Evolutionary conservation across 108 stramenopile species (phyloP).

Genomic region (Seminavis robusta): DNA sequence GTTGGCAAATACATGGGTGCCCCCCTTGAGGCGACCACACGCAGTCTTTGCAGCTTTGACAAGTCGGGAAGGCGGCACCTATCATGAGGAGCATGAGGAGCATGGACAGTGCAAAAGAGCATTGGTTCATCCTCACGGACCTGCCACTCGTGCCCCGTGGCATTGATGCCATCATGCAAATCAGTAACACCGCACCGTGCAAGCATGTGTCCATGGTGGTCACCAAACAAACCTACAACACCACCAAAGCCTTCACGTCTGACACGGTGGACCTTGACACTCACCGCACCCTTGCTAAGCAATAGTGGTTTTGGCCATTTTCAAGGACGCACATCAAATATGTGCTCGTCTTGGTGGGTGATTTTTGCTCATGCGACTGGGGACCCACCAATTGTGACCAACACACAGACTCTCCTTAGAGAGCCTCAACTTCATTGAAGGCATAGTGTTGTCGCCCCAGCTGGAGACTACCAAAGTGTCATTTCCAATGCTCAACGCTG

Average conservation of each 20-base stretch:
- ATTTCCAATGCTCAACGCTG: no score
- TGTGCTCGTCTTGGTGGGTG: no score
- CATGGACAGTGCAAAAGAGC: slow-evolving; percentile 8
- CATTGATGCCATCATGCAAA: slow-evolving; percentile 1
- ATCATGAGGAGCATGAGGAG: slow-evolving; percentile 9
- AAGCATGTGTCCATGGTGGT: slow-evolving; percentile 2
- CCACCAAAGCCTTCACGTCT: slow-evolving; percentile 6
- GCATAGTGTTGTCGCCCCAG: no score
- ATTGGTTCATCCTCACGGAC: slow-evolving; percentile 5
- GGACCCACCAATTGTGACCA: no score
- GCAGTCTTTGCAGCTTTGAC: no score
- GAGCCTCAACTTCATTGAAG: no score
- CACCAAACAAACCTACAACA: slow-evolving; percentile 18
- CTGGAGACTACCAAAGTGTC: no score
- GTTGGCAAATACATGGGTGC: no score
- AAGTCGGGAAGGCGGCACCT: no score
- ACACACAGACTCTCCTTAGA: no score
- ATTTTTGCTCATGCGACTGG: no score
- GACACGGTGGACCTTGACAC: slow-evolving; percentile 4
- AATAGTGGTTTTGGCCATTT: slow-evolving; percentile 5
- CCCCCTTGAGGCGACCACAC: no score
- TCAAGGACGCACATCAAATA: slow-evolving; percentile 15
- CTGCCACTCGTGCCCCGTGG: slow-evolving; percentile 11
- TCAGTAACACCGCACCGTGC: slow-evolving; percentile 19
- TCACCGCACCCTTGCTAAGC: slow-evolving; percentile 8